Evolutionary conservation across 345 rosid species (phyloP), one percentile per base, ranked within the genome.

Genomic region (Eucalyptus cloeziana): DNA sequence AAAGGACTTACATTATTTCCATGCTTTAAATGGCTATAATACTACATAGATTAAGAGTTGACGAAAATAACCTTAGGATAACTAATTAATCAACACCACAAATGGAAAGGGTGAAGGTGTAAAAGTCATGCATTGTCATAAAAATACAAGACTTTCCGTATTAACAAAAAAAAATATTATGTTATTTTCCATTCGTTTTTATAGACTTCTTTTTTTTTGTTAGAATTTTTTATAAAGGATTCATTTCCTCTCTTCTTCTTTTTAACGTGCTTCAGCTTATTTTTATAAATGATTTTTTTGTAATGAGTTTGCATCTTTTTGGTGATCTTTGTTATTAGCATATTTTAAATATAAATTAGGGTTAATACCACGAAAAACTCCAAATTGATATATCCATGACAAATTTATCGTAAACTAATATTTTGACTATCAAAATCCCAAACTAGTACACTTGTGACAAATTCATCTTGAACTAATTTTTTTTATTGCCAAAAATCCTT

Each of bases 381-480:
- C 3, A 58, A 58, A 58, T 11, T 58, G 0, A 0, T 5, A 58
- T 58, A 58, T 10, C 1, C 3, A 1, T 10, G 7, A 58, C 13
- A 25, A 10, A 58, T 58, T 58, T 25, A 58, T 25, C 4, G 1
- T 0, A 25, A 58, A 58, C 7, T 58, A 58, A 25, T 58, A 24
- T 2, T 58, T 58, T 58, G 13, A 25, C 4, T 2, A 58, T 12
- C 3, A 58, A 58, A 58, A 58, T 1, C 0, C 7, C 0, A 56
- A 56, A 56, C 0, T 24, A 4, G 3, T 56, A 24, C 6, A 24
- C 1, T 56, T 24, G 3, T 24, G 13, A 56, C 3, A 56, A 56
- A 24, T 56, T 24, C 0, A 56, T 4, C 54, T 1, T 1, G 1
- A 51, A 51, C 1, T 16, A 51, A 51, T 2, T 16, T 3, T 50